phyloP scores from a whole-genome alignment of 1,284 basidiomycete genomes.

The Cutaneotrichosporon cutaneum region DNA sequence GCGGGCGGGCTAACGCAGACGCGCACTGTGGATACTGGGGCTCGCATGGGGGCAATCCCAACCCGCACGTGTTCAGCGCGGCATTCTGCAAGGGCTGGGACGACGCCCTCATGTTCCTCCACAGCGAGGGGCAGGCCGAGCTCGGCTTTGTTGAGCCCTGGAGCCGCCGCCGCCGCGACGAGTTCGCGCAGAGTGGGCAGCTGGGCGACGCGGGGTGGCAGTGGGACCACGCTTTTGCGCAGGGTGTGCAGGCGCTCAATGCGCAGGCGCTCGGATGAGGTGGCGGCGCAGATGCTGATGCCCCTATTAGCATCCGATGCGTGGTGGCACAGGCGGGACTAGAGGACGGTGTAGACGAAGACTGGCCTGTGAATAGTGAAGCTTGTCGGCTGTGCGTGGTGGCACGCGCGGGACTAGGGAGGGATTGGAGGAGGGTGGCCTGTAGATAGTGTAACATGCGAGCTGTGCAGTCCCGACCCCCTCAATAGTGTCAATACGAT shows the following conservation, averaged over 20 bases:
- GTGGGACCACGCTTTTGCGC: slow-evolving; percentile 63
- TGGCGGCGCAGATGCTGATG: too few species aligned
- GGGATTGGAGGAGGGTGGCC: too few species aligned
- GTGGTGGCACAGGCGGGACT: too few species aligned
- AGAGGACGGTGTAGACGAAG: too few species aligned
- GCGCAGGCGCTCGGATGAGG: slow-evolving; percentile 4
- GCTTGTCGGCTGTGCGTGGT: too few species aligned
- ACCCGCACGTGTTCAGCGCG: slow-evolving; percentile 66
- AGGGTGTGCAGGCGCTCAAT: slow-evolving; percentile 53
- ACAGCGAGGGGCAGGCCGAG: slow-evolving; percentile 54
- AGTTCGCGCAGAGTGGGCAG: slow-evolving; percentile 53
- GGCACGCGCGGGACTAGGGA: too few species aligned
- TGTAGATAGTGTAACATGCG: too few species aligned
- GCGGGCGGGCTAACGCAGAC: slow-evolving; percentile 47
- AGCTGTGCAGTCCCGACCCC: too few species aligned
- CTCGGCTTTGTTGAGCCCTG: slow-evolving; percentile 65
- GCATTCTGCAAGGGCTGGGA: slow-evolving; percentile 71
- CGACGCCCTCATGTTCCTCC: slow-evolving; percentile 62
- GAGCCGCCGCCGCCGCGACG: slow-evolving; percentile 57
- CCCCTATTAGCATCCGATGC: too few species aligned
- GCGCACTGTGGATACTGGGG: slow-evolving; percentile 64
- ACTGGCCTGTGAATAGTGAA: too few species aligned
- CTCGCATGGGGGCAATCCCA: slow-evolving; percentile 56
- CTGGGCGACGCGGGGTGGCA: slow-evolving; percentile 60
- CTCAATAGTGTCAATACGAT: too few species aligned